Base-by-base conservation (phyloP, 2,329 filamentous ascomycete species). In the Apiospora saccharicola region DNA sequence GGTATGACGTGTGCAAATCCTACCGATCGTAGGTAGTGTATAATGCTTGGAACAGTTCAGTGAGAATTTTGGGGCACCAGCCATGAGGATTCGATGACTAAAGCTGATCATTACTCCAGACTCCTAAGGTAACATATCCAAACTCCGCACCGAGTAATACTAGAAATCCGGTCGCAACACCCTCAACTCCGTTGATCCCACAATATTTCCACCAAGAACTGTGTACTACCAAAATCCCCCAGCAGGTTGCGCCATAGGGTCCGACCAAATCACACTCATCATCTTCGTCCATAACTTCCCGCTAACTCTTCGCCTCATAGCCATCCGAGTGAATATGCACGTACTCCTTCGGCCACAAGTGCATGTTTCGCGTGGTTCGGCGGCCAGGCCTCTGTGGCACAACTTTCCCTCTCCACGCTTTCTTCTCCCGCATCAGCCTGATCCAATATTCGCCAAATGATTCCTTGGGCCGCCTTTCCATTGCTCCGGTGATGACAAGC, bases 261-360 rank as follows among this genome's bases (percentile, higher is more conserved):
- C 19, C 43, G 44, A 19, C 16, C 19, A 16, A 46, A 14, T 46
- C 19, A 19, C 6, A 22, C 41, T 16, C 13, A 14, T 2, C 44
- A 19, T 47, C 44, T 47, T 22, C 44, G 16, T 47, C 44, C 44
- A 47, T 22, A 47, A 22, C 16, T 4, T n/a, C 4, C 6, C 16
- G 13, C 44, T 47, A 47, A 4, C 4, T 13, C 12, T 26, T 30
- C 2, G 22, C 22, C 13, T 46, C 44, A 16, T 68, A 26, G 10
- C 34, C 71, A 13, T 70, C 71, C 41, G 67, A 71, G 19, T 72
- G 71, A 26, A 71, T 69, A 7, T 67, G 69, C 49, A 75, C 72
- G 1, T 7, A 24, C 69, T 73, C 72, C 8, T 37, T 2, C 0
- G 72, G 74, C 26, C 71, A 61, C 7, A 75, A 34, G 12, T 70